Evolutionary conservation across 768 basidiomycete genomes (phyloP).

Genomic region (Erythrobasidium yunnanense): DNA sequence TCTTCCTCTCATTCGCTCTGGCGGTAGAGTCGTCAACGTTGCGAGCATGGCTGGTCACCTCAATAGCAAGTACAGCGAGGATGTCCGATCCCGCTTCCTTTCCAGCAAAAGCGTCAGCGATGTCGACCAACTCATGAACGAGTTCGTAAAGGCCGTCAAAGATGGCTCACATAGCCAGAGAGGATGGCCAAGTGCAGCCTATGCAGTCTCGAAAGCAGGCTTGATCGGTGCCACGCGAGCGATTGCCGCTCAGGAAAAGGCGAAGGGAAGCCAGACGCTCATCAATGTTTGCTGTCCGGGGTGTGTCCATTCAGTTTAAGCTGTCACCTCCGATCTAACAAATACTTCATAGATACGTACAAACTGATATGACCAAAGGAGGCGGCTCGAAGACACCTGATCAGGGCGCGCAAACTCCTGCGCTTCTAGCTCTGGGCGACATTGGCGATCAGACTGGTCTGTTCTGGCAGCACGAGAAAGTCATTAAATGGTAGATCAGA

Average conservation of each 20-base stretch:
- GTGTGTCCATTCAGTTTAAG: constrained; percentile 13
- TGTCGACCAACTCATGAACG: constrained; percentile 25
- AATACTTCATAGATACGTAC: constrained; percentile 12
- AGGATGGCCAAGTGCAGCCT: constrained; percentile 34
- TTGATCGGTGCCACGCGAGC: constrained; percentile 31
- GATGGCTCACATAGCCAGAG: constrained; percentile 28
- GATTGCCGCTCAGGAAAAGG: constrained; percentile 26
- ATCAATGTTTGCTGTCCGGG: constrained; percentile 36
- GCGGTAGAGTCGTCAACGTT: constrained; percentile 33
- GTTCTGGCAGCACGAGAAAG: constrained; percentile 35
- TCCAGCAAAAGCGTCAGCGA: constrained; percentile 23
- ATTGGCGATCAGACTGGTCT: constrained; percentile 29
- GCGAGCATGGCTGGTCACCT: constrained; percentile 31
- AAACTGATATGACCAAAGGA: constrained; percentile 33
- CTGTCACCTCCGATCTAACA: background rate
- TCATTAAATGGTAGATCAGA: constrained; percentile 4
- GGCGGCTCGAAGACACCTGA: constrained; percentile 30
- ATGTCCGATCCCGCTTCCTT: constrained; percentile 25
- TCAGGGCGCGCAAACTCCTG: constrained; percentile 34
- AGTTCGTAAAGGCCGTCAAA: constrained; percentile 32
- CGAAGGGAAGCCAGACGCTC: constrained; percentile 16
- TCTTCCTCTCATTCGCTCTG: constrained; percentile 31
- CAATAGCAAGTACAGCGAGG: constrained; percentile 4
- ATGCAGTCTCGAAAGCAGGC: constrained; percentile 32
- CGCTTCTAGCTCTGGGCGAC: constrained; percentile 32